These are phyloP conservation scores for Hydrangea macrophylla DNA, from an alignment of 148 eudicot species.

Conservation along the genomic window DNA sequence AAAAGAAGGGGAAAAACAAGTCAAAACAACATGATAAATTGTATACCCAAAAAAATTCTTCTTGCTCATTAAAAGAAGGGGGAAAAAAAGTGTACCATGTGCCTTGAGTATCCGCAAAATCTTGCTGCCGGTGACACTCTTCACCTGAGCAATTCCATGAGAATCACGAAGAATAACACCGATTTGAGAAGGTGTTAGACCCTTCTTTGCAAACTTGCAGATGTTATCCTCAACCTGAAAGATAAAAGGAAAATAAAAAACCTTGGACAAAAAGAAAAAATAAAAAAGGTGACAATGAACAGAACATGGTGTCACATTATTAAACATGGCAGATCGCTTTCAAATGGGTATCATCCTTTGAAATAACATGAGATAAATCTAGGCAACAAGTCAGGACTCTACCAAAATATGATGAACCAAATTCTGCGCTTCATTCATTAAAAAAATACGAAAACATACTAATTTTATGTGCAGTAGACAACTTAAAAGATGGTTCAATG, in stretches of 20 bases:
- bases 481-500: too few species aligned
- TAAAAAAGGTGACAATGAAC: neutral
- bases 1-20: neutral
- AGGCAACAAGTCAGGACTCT: too few species aligned
- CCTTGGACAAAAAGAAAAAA: neutral
- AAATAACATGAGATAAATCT: too few species aligned
- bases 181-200: constrained; percentile 30
- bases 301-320: neutral
- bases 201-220: constrained; percentile 35
- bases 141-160: constrained; percentile 33
- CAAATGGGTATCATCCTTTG: too few species aligned
- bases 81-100: constrained; percentile 22
- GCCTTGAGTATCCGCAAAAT: constrained; percentile 40
- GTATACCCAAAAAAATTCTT: neutral
- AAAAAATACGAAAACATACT: too few species aligned
- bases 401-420: too few species aligned
- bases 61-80: neutral
- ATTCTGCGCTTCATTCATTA: too few species aligned
- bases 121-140: constrained; percentile 28
- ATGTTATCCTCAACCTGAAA: constrained; percentile 43
- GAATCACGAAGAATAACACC: constrained; percentile 36
- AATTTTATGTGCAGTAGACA: too few species aligned
- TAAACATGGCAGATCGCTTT: neutral
- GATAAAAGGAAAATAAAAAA: neutral
- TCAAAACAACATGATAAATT: neutral